Percentiles rank a stretch among this genome's conserved stretches.
Evolutionary conservation across 2,329 filamentous ascomycete species (phyloP).

Genomic region (Aspergillus pseudonomiae): DNA sequence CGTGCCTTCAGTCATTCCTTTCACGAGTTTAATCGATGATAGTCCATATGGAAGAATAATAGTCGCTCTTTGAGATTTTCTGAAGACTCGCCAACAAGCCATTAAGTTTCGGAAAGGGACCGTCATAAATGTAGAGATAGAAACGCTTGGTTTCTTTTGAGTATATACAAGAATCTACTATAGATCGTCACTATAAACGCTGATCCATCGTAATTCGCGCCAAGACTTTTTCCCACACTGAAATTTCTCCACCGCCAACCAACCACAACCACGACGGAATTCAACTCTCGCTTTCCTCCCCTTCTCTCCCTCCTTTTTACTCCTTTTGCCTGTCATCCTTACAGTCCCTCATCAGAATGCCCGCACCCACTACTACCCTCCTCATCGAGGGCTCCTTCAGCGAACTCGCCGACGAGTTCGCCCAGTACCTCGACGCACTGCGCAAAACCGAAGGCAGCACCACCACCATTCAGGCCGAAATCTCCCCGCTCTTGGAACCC

Average conservation of each 20-base stretch:
- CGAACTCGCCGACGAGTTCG: conserved; percentile 92
- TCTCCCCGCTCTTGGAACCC: conserved; percentile 68
- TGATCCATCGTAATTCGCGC: conserved; percentile 25
- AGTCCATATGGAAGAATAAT: conserved; percentile 4
- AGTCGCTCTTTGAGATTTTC: not conserved
- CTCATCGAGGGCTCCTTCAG: conserved; percentile 89
- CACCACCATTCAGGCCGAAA: conserved; percentile 60
- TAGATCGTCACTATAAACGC: not conserved
- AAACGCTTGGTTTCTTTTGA: not conserved
- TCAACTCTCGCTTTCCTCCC: conserved; percentile 8
- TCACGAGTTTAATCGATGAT: not conserved
- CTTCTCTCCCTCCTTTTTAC: conserved; percentile 14
- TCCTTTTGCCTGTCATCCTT: conserved; percentile 2
- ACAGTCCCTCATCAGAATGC: conserved; percentile 49
- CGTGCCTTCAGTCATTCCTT: conserved; percentile 7
- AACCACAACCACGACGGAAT: conserved; percentile 19
- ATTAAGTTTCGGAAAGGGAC: not conserved
- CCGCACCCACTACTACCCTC: conserved; percentile 63
- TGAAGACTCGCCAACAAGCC: not conserved
- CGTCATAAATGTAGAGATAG: not conserved
- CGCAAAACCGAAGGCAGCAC: conserved; percentile 65
- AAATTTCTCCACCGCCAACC: conserved; percentile 44
- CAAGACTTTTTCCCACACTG: conserved; percentile 47
- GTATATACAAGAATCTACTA: not conserved
- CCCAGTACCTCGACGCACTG: conserved; percentile 85